Conservation (phyloP, 2,329 filamentous ascomycete species). For the Stagonosporopsis chrysanthemi region DNA sequence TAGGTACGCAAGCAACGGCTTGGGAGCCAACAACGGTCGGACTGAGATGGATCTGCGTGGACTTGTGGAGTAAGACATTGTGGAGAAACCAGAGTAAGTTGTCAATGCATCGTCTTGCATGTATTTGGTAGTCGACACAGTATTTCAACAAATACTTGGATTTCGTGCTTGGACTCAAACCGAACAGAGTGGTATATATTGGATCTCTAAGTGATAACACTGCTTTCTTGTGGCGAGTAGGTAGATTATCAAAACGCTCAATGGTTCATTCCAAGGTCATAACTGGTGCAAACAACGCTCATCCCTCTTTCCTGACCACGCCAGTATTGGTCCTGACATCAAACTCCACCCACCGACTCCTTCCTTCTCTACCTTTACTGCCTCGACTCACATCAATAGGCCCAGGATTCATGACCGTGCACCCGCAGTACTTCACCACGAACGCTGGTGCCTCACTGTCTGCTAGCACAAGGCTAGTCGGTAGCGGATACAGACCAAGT, state of each 20-base stretch:
- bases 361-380: constrained; percentile 68
- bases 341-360: constrained; percentile 86
- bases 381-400: constrained; percentile 68
- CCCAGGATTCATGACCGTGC: constrained; percentile 94
- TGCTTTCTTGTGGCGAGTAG: background rate
- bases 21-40: too few species aligned
- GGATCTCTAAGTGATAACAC: background rate
- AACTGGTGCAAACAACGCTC: background rate
- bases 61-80: too few species aligned
- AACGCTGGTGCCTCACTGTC: constrained; percentile 85
- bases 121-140: too few species aligned
- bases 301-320: constrained; percentile 38
- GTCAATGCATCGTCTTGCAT: too few species aligned
- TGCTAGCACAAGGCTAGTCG: constrained; percentile 81
- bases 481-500: constrained; percentile 85
- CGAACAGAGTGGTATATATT: too few species aligned
- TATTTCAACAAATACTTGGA: too few species aligned
- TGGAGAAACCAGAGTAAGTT: too few species aligned
- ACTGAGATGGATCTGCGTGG: too few species aligned
- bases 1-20: too few species aligned
- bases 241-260: background rate
- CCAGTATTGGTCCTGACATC: constrained; percentile 50
- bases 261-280: background rate
- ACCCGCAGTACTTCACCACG: constrained; percentile 90
- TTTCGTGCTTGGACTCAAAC: too few species aligned